A percentile compares a stretch with the other conserved stretches of the same genome.
phyloP scores from a whole-genome alignment of 192 early-diverging fungal species.

The Chytriomyces hyalinus region DNA sequence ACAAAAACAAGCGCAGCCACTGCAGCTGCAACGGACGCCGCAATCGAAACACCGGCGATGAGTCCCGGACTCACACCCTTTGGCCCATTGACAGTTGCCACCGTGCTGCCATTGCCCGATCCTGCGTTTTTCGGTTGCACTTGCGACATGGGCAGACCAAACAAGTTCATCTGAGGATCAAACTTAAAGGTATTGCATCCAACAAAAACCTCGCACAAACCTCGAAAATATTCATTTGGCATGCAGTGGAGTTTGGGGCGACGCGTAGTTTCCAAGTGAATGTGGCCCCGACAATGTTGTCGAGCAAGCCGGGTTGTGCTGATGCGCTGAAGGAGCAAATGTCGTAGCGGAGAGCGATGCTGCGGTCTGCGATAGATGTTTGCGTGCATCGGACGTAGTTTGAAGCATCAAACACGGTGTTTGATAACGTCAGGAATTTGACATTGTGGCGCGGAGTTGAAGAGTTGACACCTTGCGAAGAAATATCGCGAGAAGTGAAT shows the following conservation, averaged over 20 bases:
- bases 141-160: constrained; percentile 1
- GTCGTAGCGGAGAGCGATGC: not conserved
- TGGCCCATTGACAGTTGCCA: not conserved
- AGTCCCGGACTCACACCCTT: not conserved
- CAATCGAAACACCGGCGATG: not conserved
- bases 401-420: not conserved
- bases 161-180: not conserved
- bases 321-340: not conserved
- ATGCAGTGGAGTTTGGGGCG: not conserved
- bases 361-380: not conserved
- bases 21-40: not conserved
- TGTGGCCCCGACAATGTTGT: not conserved
- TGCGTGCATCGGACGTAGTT: not conserved
- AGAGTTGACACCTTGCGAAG: not conserved
- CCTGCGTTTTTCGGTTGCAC: not conserved
- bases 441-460: not conserved
- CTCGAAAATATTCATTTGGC: not conserved
- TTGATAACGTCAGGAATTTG: no score
- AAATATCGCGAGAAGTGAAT: not conserved
- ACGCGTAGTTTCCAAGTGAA: not conserved
- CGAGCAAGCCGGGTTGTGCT: not conserved
- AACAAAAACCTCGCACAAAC: not conserved
- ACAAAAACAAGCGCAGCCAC: not conserved
- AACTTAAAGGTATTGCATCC: not conserved
- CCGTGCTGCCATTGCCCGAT: not conserved